Base-by-base conservation (phyloP, 331 rosid genomes). In the Ulmus americana region DNA sequence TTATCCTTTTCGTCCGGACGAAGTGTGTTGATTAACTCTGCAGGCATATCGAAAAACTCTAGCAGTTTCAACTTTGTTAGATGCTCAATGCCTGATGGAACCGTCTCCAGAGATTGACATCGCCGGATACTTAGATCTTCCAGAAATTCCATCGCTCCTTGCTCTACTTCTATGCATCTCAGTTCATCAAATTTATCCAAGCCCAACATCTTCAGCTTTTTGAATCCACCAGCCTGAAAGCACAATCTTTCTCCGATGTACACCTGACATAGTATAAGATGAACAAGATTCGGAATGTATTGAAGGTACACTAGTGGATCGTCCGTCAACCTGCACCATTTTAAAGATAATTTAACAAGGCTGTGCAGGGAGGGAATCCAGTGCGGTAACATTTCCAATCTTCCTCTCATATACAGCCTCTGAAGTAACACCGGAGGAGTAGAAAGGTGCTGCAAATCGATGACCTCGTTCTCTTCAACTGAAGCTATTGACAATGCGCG, bases 331-430 rank as follows among this genome's bases (percentile, higher is more conserved):
- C 52, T 67, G 63, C 76, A 70, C 80, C 80, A 70, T 49, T 76
- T 76, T 12, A 76, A 45, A 14, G 68, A 76, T 7, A 76, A 35
- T 40, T 55, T 70, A 42, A 61, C 80, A 3, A 75, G 66, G 58
- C 68, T 59, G 16, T 11, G 71, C 18, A 75, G 80, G 28, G 80
- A 69, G 45, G 80, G 44, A 35, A 75, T 75, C 80, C 75, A 75
- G 41, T 64, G 68, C 6, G 80, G 80, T 9, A 75, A 18, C 65
- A 49, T 65, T 35, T 75, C 80, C 50, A 75, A 39, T 1, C 68
- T 61, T 59, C 75, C 75, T 51, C 54, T 41, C 54, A 70, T 35
- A 45, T 75, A 75, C 39, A 75, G 68, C 68, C 75, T 53, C 35
- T 57, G 72, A 52, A 75, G 71, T 55, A 68, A 50, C 6, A 42